Evolutionary conservation across 805 yeast species (phyloP).

Genomic region (Saccharomycopsis fibuligera): DNA sequence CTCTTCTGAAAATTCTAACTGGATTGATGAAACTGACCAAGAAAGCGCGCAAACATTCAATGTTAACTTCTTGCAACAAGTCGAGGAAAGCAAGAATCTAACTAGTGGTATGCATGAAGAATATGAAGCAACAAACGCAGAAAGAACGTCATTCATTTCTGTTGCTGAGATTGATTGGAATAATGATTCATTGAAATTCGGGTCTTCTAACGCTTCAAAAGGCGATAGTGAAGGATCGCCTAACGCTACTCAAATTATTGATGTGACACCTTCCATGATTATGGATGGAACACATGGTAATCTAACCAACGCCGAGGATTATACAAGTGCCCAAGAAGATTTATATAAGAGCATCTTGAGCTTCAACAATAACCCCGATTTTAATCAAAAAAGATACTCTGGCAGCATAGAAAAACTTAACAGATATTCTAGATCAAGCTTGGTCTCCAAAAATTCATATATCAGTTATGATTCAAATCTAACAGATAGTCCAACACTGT

Average conservation of each 20-base stretch:
- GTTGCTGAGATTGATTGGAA: constrained; percentile 10
- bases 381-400: neutral
- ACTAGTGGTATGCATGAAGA: neutral
- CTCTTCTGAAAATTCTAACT: neutral
- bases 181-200: constrained; percentile 9
- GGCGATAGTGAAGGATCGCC: constrained; percentile 28
- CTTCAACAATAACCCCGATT: no score
- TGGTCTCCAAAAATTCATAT: constrained; percentile 10
- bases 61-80: neutral
- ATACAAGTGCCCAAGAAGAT: neutral
- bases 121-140: neutral
- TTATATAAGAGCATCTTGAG: no score
- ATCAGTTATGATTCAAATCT: constrained; percentile 14
- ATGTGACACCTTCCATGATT: constrained; percentile 11
- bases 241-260: constrained; percentile 24
- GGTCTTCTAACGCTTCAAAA: constrained; percentile 30
- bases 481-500: neutral
- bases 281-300: neutral
- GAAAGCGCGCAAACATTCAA: neutral
- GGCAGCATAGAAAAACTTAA: neutral
- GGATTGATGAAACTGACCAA: constrained; percentile 6
- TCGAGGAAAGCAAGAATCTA: no score
- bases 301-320: neutral
- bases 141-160: constrained; percentile 1
- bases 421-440: constrained; percentile 6